Conservation (phyloP, 441 rosid species). For the Euphorbia schlechtendalii region DNA sequence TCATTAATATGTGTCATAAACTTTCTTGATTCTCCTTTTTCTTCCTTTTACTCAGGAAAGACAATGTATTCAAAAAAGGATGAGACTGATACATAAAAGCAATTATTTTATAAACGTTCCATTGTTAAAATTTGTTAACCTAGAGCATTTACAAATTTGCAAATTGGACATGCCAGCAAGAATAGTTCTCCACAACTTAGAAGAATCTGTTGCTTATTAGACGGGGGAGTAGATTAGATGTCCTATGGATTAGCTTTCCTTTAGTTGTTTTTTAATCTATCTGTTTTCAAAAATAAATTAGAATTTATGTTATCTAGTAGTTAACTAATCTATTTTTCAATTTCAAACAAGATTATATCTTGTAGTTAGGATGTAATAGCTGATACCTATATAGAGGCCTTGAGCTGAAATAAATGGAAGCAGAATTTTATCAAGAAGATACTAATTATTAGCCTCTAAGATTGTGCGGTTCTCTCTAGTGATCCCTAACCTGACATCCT, state of each 20-base stretch:
- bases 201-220: neutral
- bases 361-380: neutral
- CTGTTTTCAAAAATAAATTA: neutral
- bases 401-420: neutral
- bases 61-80: neutral
- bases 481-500: neutral
- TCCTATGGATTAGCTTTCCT: neutral
- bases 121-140: neutral
- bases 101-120: neutral
- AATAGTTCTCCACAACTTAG: conserved; percentile 2
- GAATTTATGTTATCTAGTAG: neutral
- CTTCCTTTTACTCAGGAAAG: neutral
- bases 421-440: neutral
- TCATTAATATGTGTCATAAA: neutral
- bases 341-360: neutral
- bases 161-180: neutral
- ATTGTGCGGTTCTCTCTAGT: neutral
- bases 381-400: neutral
- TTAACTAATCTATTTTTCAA: neutral
- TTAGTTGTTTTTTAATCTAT: neutral
- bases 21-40: neutral
- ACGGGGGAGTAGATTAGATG: neutral
- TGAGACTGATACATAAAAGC: neutral
- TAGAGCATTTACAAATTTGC: neutral
- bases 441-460: neutral